Evolutionary conservation across 148 eudicot genomes (phyloP).

Genomic region (Rhododendron henanense): DNA sequence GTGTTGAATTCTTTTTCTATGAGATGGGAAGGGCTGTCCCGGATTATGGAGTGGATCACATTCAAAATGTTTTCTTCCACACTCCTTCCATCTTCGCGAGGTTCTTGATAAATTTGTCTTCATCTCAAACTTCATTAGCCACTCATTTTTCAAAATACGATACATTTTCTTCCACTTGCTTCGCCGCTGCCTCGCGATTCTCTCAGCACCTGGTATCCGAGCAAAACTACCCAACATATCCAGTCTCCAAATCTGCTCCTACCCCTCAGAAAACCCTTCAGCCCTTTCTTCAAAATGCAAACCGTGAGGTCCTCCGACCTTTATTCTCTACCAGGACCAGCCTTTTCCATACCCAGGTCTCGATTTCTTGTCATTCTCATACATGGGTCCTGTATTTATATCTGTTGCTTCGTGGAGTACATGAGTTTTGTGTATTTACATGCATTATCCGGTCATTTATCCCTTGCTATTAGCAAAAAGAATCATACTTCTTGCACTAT

Average conservation of each 20-base stretch:
- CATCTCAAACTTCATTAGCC: not conserved
- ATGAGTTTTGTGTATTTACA: not conserved
- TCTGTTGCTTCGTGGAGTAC: not conserved
- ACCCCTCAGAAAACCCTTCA: not conserved
- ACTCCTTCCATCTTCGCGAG: too few relatives aligned
- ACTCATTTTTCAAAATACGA: not conserved
- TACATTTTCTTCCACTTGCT: too few relatives aligned
- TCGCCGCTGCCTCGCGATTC: not conserved
- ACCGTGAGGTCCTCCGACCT: not conserved
- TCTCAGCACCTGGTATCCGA: not conserved
- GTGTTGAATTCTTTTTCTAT: too few relatives aligned
- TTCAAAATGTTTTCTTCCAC: too few relatives aligned
- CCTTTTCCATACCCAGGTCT: constrained; percentile 13
- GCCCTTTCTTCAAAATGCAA: not conserved
- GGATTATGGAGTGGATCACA: too few relatives aligned
- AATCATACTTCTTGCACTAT: not conserved
- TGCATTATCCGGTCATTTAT: too few relatives aligned
- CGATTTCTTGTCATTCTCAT: not conserved
- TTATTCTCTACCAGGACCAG: not conserved
- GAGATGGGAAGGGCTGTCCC: too few relatives aligned
- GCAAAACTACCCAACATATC: not conserved
- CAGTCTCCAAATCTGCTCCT: not conserved
- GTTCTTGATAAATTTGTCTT: too few relatives aligned
- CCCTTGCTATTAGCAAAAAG: not conserved
- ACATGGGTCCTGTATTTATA: not conserved